Percentiles rank a stretch among this genome's conserved stretches.
Evolutionary conservation across 1,284 basidiomycete species (phyloP).

Genomic region (Inonotus hispidus): DNA sequence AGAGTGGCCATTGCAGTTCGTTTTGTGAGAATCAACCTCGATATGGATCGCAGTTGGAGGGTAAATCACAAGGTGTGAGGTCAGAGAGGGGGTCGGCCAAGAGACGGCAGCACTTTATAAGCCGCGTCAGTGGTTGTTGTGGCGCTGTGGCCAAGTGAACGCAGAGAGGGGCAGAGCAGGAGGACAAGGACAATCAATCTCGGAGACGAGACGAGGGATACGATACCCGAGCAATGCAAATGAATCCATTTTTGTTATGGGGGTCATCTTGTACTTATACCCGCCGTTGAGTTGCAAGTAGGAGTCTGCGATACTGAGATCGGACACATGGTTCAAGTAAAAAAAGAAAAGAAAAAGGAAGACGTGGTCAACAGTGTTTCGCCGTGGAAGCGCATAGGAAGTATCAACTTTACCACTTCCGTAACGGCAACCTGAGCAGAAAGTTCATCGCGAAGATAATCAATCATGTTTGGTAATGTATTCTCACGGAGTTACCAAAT

Average conservation of each 20-base stretch:
- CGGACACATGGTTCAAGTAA: not conserved
- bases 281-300: not conserved
- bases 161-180: not conserved
- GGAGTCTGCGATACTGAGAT: not conserved
- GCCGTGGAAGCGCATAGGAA: not conserved
- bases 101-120: not conserved
- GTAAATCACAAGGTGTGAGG: not conserved
- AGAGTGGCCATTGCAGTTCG: slow-evolving; percentile 5
- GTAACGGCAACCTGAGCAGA: not conserved
- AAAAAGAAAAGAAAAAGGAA: not conserved
- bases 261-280: not conserved
- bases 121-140: not conserved
- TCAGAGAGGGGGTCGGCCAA: not conserved
- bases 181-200: too few relatives aligned
- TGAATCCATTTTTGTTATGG: not conserved
- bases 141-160: not conserved
- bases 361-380: not conserved
- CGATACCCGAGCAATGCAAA: not conserved
- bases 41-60: not conserved
- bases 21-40: not conserved
- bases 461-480: not conserved
- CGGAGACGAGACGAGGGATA: not conserved
- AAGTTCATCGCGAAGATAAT: too few relatives aligned
- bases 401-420: not conserved
- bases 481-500: not conserved